These are phyloP conservation scores for Salvia miltiorrhiza DNA, from an alignment of 257 asterid species.

Conservation along the genomic window DNA sequence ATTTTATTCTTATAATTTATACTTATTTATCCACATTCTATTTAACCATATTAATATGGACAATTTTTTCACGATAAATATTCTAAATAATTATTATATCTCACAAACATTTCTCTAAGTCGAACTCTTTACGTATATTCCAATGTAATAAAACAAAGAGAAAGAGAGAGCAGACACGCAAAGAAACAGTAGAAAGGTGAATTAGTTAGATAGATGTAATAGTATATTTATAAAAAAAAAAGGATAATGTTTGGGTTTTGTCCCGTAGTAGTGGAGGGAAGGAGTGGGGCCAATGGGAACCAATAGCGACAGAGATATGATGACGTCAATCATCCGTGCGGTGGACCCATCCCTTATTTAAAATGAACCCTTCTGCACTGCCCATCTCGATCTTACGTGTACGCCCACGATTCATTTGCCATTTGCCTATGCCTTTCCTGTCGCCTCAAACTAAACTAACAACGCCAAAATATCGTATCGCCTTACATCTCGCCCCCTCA, in stretches of 20 bases:
- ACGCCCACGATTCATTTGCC: background rate
- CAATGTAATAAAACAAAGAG: too few relatives aligned
- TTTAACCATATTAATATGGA: too few relatives aligned
- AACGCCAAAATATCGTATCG: background rate
- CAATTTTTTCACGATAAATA: too few relatives aligned
- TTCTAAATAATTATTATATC: too few relatives aligned
- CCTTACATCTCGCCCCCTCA: background rate
- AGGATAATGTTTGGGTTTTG: background rate
- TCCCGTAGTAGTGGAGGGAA: background rate
- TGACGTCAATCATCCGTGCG: constrained; percentile 28
- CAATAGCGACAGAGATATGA: constrained; percentile 33
- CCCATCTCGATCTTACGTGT: background rate
- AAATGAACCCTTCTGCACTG: background rate
- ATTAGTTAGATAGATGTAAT: too few relatives aligned
- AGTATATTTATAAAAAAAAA: too few relatives aligned
- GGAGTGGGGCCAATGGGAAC: background rate
- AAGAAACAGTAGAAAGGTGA: background rate
- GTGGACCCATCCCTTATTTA: background rate
- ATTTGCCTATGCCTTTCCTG: background rate
- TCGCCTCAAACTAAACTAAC: background rate
- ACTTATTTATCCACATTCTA: too few relatives aligned
- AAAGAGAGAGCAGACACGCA: background rate
- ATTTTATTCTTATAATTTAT: too few relatives aligned
- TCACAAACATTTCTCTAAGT: too few relatives aligned
- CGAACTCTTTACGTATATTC: too few relatives aligned